Evolutionary conservation across 75 land plant genomes (phyloP).

Genomic region (Isoetes taiwanensis): DNA sequence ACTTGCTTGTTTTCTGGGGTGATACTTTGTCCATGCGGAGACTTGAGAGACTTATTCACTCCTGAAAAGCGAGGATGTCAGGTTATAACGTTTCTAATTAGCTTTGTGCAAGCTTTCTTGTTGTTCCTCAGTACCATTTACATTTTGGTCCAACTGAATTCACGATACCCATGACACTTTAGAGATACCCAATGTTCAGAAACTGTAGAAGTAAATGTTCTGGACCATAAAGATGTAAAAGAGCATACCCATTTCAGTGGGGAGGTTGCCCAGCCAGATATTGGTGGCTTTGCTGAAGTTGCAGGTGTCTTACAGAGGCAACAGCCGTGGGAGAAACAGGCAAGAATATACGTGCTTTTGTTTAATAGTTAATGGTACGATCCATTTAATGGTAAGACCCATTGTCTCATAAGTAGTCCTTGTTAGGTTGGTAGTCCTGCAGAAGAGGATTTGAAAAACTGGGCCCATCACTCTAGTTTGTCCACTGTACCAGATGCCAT

Average conservation of each 20-base stretch:
- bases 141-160: background rate
- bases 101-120: too few species aligned
- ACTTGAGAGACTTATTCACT: slow-evolving; percentile 75
- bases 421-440: slow-evolving; percentile 63
- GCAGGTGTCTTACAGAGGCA: slow-evolving; percentile 63
- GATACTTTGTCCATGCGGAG: slow-evolving; percentile 37
- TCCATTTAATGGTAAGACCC: background rate
- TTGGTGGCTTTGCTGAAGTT: slow-evolving; percentile 80
- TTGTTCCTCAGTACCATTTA: slow-evolving; percentile 50
- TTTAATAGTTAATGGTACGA: too few species aligned
- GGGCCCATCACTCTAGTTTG: slow-evolving; percentile 76
- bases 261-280: slow-evolving; percentile 31
- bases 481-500: slow-evolving; percentile 74
- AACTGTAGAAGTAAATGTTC: slow-evolving; percentile 14
- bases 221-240: too few species aligned
- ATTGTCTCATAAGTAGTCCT: background rate
- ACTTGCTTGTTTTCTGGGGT: too few species aligned
- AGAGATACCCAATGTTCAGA: background rate
- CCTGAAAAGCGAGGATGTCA: slow-evolving; percentile 53
- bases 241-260: background rate
- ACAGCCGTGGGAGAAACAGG: slow-evolving; percentile 73
- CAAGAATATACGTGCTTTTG: too few species aligned
- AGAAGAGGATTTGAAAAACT: slow-evolving; percentile 75
- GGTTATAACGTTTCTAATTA: too few species aligned
- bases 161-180: too few species aligned